These are phyloP conservation scores for Saccharomycopsis sp. DNA, from an alignment of 805 yeast species.

Conservation along the genomic window DNA sequence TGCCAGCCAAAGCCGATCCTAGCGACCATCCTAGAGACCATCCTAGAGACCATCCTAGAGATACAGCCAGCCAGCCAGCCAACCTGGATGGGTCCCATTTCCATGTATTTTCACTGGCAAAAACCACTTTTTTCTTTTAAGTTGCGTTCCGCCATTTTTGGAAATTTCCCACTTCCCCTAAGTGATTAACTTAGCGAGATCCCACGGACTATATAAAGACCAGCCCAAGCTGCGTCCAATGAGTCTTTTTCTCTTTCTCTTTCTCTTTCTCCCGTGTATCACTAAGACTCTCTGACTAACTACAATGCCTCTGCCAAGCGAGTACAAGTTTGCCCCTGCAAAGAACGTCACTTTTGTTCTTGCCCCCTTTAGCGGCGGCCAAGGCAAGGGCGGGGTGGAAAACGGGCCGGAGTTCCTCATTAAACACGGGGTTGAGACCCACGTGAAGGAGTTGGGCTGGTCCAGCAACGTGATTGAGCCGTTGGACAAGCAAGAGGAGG, in stretches of 20 bases:
- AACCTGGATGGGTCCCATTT: too few relatives aligned
- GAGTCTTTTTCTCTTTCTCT: background rate
- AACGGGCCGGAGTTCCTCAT: conserved; percentile 80
- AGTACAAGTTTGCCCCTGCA: conserved; percentile 45
- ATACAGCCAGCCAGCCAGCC: too few relatives aligned
- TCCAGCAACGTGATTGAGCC: conserved; percentile 44
- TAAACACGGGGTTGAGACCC: conserved; percentile 57
- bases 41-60: too few relatives aligned
- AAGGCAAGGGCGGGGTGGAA: conserved; percentile 89
- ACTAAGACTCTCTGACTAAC: too few relatives aligned
- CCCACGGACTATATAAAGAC: conserved; percentile 14
- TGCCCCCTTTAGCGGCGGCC: conserved; percentile 96
- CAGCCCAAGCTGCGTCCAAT: conserved; percentile 8
- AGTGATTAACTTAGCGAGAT: conserved; percentile 21
- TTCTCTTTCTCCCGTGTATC: conserved; percentile 1
- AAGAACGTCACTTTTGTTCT: conserved; percentile 60
- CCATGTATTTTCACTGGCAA: too few relatives aligned
- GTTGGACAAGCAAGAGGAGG: conserved; percentile 38
- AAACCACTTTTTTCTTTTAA: background rate
- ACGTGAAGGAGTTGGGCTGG: conserved; percentile 71
- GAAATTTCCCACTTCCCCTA: conserved; percentile 15
- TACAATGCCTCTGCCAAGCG: conserved; percentile 9
- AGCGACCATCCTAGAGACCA: too few relatives aligned
- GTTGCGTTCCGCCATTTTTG: background rate
- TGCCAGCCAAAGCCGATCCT: too few relatives aligned